Conservation (phyloP, 176 grass and related monocot genomes). For the Musa beccarii region DNA sequence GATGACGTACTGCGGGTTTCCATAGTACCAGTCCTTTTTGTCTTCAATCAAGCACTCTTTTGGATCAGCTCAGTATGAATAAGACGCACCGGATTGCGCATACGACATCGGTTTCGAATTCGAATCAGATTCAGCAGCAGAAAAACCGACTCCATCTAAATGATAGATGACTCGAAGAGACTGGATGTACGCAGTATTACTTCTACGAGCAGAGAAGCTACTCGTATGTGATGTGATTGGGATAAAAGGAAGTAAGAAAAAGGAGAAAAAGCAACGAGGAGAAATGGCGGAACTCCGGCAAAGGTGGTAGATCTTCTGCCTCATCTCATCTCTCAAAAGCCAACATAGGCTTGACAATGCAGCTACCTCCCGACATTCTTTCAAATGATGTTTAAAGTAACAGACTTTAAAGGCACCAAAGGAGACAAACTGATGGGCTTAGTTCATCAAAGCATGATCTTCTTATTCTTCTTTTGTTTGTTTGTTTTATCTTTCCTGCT, state of each 20-base stretch:
- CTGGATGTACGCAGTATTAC: too few species aligned
- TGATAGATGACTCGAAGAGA: too few species aligned
- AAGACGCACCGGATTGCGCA: too few species aligned
- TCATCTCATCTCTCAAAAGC: not conserved
- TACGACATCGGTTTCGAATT: too few species aligned
- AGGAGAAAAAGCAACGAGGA: too few species aligned
- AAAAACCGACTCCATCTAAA: too few species aligned
- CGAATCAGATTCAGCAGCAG: too few species aligned
- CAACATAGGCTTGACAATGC: not conserved
- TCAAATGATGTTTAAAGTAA: not conserved
- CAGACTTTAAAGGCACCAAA: not conserved
- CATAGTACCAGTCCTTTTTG: not conserved
- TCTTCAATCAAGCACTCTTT: constrained; percentile 1
- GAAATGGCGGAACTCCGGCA: not conserved
- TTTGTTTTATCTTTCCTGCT: not conserved
- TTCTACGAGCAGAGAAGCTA: too few species aligned
- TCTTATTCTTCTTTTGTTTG: not conserved
- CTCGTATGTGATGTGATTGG: too few species aligned
- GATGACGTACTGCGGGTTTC: not conserved
- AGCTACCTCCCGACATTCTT: not conserved
- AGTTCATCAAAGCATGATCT: not conserved
- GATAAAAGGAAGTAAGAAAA: too few species aligned
- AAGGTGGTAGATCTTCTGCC: not conserved
- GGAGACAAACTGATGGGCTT: not conserved
- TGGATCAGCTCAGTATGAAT: not conserved